These are phyloP conservation scores for Cladophialophora carrionii DNA, from an alignment of 2,329 filamentous ascomycete species.

Conservation along the genomic window DNA sequence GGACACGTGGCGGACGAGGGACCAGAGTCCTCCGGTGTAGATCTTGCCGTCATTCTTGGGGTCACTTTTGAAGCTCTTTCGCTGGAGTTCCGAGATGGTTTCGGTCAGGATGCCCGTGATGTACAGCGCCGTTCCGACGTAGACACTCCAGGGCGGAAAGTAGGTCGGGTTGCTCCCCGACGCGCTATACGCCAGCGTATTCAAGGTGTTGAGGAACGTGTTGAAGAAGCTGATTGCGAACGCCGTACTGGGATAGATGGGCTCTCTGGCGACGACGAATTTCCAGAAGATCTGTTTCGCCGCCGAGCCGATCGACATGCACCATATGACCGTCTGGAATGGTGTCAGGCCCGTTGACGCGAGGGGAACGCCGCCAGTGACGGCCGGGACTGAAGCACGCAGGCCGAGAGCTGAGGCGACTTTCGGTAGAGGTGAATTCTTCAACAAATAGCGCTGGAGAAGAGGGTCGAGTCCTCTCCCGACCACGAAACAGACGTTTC, in stretches of 20 bases:
- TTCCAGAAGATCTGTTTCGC: conserved; percentile 34
- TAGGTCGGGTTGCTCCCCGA: conserved; percentile 41
- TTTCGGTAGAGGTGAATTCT: conserved; percentile 20
- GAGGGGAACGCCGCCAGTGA: conserved; percentile 16
- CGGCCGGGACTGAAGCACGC: conserved; percentile 10
- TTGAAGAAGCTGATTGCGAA: conserved; percentile 57
- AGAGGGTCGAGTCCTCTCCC: conserved; percentile 29
- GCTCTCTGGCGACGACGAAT: conserved; percentile 19
- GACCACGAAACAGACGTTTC: conserved; percentile 24
- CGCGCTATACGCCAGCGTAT: conserved; percentile 59
- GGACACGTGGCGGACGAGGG: conserved; percentile 57
- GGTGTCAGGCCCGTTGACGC: conserved; percentile 26
- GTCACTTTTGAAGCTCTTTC: conserved; percentile 57
- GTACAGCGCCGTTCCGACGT: conserved; percentile 57
- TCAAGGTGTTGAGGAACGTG: conserved; percentile 58
- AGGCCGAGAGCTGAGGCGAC: conserved; percentile 18
- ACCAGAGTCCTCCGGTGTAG: conserved; percentile 56
- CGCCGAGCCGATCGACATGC: conserved; percentile 27
- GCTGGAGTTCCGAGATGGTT: conserved; percentile 60
- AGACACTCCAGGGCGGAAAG: conserved; percentile 40
- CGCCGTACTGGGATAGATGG: conserved; percentile 44
- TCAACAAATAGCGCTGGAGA: conserved; percentile 26
- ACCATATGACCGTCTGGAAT: conserved; percentile 30
- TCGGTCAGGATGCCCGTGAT: conserved; percentile 58
- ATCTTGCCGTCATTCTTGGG: conserved; percentile 57